Base-by-base conservation (phyloP, 768 basidiomycete species). In the Psilocybe tampanensis region DNA sequence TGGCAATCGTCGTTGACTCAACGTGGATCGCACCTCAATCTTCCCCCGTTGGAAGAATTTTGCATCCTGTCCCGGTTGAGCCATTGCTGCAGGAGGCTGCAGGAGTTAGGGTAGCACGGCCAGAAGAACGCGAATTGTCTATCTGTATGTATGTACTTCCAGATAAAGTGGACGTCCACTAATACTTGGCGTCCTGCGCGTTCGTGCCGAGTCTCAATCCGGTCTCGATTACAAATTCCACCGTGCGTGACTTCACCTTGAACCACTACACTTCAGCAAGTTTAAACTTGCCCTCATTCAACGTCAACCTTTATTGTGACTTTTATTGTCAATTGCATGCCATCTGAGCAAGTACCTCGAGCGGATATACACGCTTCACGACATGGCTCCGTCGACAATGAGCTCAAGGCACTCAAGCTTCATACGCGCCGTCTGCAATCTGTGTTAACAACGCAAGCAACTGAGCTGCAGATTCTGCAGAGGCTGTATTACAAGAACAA, bases 41-140 rank as follows among this genome's bases (percentile, higher is more conserved):
- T 95, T 95, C 64, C 93, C 93, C 60, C 92, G 82, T 69, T 89
- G 86, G 67, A 94, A 94, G 82, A 94, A 94, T 67, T 94, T 94
- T 45, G 92, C 92, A 80, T 94, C 92, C 75, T 92, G 90, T 53
- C 89, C 90, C 29, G 83, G 81, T 66, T 85, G 83, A 21, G 81
- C 65, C 78, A 80, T 80, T 54, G 44, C 53, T 41, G 48, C 24
- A 34, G 36, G 11, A 21, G 29, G 45, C 23, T 29, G 47, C 26
- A 32, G 39, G 36, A 17, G 44, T 22, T 36, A 19, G 39, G 43
- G n/a, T 23, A 34, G 23, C 42, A 32, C 41, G 12, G 36, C 36
- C 36, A 39, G 36, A 48, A 29, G 26, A 54, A 44, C 34, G 36
- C 24, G 15, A 47, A 33, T 21, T 26, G 29, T 24, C 44, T 42